A percentile compares a stretch with the other conserved stretches of the same genome.
Conservation (phyloP, 1,284 basidiomycete genomes). For the Takashimella koratensis region DNA sequence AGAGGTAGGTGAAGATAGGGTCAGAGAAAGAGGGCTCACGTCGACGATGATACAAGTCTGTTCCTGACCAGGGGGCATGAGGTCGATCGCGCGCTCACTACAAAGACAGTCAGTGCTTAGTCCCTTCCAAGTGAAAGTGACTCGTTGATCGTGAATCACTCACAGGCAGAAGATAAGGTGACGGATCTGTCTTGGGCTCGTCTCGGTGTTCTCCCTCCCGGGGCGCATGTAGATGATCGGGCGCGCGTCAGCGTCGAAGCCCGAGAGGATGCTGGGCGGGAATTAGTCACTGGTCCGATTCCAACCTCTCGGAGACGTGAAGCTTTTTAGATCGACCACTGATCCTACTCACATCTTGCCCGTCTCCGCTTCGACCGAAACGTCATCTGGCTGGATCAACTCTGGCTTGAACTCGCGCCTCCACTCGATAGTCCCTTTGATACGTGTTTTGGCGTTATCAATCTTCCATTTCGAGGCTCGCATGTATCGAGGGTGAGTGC, state of each 20-base stretch:
- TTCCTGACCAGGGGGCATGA: conserved; percentile 78
- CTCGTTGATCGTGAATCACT: conserved; percentile 47
- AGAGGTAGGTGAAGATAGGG: neutral
- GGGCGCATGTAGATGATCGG: conserved; percentile 82
- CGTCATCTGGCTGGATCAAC: conserved; percentile 71
- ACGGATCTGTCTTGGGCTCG: conserved; percentile 67
- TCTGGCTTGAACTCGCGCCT: conserved; percentile 75
- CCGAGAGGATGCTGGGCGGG: conserved; percentile 62
- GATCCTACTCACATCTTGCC: conserved; percentile 73
- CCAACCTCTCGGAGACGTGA: too few species aligned
- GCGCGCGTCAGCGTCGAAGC: conserved; percentile 75
- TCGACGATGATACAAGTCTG: conserved; percentile 76
- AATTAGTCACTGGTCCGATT: neutral
- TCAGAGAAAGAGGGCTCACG: conserved; percentile 22
- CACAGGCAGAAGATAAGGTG: conserved; percentile 80
- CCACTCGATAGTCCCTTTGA: conserved; percentile 75
- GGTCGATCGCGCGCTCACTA: conserved; percentile 78
- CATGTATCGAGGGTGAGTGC: conserved; percentile 74
- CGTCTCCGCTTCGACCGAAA: conserved; percentile 67
- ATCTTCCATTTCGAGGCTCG: conserved; percentile 78
- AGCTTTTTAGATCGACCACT: too few species aligned
- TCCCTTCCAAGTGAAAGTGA: too few species aligned
- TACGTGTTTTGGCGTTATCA: conserved; percentile 68
- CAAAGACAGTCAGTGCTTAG: neutral
- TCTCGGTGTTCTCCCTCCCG: conserved; percentile 73